Evolutionary conservation across 306 rosid genomes (phyloP), one percentile per base, ranked within the genome.

Genomic region (Acacia crassicarpa): DNA sequence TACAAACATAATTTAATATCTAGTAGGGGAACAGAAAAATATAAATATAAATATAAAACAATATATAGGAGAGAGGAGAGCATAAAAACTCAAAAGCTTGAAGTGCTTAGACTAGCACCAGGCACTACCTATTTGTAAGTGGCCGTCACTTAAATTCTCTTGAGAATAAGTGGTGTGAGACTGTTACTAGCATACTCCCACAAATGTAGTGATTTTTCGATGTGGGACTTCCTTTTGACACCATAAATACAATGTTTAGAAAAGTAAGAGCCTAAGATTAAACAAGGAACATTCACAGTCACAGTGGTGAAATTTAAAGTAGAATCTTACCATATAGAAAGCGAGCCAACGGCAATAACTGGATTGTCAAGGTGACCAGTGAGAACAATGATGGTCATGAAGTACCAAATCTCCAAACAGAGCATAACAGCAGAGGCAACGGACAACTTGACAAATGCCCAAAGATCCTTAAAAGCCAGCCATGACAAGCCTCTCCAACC

Each of bases 371-470:
- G 94, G 81, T 93, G 99, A 48, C 99, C 99, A 20, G 98, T 96
- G 80, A 96, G 98, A 63, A 93, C 98, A 83, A 91, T 93, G 77
- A 96, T 93, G 75, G 94, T 91, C 99, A 96, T 96, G 43, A 96
- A 92, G 79, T 96, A 96, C 99, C 99, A 96, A 78, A 96, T 84
- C 88, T 96, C 99, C 5, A 96, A 69, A 84, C 99, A 96, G 83
- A 96, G 92, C 99, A 96, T 96, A 22, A 96, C 22, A 2, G 99
- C 99, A 1, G 99, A 96, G 83, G 98, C 99, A 58, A 93, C 33
- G 59, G 98, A 96, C 58, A 96, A 88, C 68, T 85, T 96, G 8
- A 87, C 87, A 81, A 96, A 96, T 0, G 88, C 83, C 99, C 99
- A 93, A 61, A 96, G 78, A 38, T 96, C 97, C 88, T 82, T 90